phyloP scores from a whole-genome alignment of 257 asterid genomes.

The Nicotiana obtusifolia region DNA sequence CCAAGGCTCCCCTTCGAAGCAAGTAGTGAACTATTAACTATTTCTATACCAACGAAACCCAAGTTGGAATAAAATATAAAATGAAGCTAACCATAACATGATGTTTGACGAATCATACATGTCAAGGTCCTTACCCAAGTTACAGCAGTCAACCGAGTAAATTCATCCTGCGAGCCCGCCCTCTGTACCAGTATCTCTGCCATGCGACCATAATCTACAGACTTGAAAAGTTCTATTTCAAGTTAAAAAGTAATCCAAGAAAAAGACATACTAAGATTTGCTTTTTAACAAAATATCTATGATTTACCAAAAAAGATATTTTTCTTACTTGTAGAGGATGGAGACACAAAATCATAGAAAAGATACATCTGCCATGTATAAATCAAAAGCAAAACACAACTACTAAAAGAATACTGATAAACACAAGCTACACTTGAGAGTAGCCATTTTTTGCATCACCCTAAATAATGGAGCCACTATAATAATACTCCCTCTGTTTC shows the following conservation, averaged over 20 bases:
- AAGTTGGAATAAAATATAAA: neutral
- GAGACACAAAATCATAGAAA: constrained; percentile 4
- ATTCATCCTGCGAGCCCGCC: constrained; percentile 73
- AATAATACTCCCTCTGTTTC: neutral
- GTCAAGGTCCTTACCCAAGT: constrained; percentile 56
- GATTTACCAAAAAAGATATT: constrained; percentile 9
- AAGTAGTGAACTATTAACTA: neutral
- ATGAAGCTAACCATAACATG: constrained; percentile 12
- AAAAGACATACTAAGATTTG: constrained; percentile 16
- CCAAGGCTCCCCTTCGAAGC: neutral
- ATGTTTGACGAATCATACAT: constrained; percentile 10
- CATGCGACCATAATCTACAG: constrained; percentile 93
- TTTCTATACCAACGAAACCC: neutral
- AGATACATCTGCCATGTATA: neutral
- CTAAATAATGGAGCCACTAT: neutral
- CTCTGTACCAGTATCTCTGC: constrained; percentile 79
- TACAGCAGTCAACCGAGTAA: constrained; percentile 75
- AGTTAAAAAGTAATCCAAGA: constrained; percentile 19
- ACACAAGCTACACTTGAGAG: constrained; percentile 9
- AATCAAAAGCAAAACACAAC: neutral
- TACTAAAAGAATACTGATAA: neutral
- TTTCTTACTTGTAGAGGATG: neutral
- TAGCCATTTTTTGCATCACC: neutral
- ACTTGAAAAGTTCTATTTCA: constrained; percentile 43
- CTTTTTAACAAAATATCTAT: neutral